Base-by-base conservation (phyloP, 2,329 filamentous ascomycete species). In the Cryphonectria parasitica region DNA sequence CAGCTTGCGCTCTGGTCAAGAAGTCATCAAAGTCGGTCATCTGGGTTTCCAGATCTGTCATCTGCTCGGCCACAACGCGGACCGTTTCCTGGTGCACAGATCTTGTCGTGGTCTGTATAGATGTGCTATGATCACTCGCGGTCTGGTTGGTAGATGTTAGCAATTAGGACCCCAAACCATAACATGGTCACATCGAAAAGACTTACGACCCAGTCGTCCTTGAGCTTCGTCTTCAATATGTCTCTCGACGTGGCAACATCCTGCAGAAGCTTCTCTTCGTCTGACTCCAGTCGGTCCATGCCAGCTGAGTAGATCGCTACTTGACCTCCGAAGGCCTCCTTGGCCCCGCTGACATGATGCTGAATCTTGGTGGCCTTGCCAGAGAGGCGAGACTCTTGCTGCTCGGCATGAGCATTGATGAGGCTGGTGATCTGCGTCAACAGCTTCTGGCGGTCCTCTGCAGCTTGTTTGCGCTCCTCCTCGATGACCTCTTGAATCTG, bases 21-120 rank as follows among this genome's bases (percentile, higher is more conserved):
- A 98, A 97, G 74, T 95, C 93, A 76, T 98, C 95, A 10, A 99
- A 87, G 1, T 93, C 92, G 69, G 90, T 89, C 88, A 99, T 95
- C 80, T 98, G 94, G n/a, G 86, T 87, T 72, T 92, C 91, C 77
- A 99, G 91, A 75, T 97, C 93, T 69, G 88, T 87, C 82, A 97
- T 92, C 81, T 99, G 96, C 70, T 92, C 91, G 77, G 95, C 92
- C 17, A 98, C 95, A 70, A 97, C 95, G 8, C 91, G 91, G 41
- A 97, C 89, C 0, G 95, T 98, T 81, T 97, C 92, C 45, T 92
- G 91, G 75, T 99, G 95, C 1, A 98, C 94, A 2, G 93, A 93
- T 75, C 92, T 92, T 0, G 95, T 95, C 0, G 92, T 92, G 10
- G 88, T 87, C 75, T 95, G 93, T 75, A 99, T 95, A 7, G 91